Evolutionary conservation across 2,329 filamentous ascomycete genomes (phyloP).

Genomic region (Colletotrichum phormii): DNA sequence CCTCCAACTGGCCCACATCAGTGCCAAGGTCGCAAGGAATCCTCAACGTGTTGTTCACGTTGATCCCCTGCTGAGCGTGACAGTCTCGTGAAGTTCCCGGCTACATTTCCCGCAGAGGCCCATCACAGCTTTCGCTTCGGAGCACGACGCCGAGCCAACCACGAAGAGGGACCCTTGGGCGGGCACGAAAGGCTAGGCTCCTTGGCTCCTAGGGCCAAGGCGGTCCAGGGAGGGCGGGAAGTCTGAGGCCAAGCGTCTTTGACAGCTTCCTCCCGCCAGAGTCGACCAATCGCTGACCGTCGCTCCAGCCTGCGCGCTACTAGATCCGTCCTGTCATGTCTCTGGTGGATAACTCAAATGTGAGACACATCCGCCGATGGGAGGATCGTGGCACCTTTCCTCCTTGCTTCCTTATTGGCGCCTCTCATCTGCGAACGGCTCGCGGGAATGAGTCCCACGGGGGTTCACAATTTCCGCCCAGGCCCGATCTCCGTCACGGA

Average conservation of each 20-base stretch:
- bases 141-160: neutral
- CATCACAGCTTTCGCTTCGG: neutral
- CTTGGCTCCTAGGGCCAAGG: conserved; percentile 15
- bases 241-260: conserved; percentile 26
- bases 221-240: conserved; percentile 27
- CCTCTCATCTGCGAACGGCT: conserved; percentile 32
- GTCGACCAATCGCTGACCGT: neutral
- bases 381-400: conserved; percentile 16
- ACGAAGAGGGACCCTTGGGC: neutral
- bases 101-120: conserved; percentile 7
- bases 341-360: conserved; percentile 20
- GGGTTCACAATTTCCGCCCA: neutral
- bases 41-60: conserved; percentile 16
- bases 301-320: neutral
- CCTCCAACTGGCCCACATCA: neutral
- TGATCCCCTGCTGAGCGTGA: neutral
- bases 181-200: conserved; percentile 2
- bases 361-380: conserved; percentile 17
- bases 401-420: conserved; percentile 10
- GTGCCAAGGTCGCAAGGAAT: conserved; percentile 5
- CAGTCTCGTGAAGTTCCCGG: conserved; percentile 2
- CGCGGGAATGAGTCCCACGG: conserved; percentile 2
- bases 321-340: conserved; percentile 17
- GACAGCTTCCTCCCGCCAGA: conserved; percentile 11
- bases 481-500: conserved; percentile 2